phyloP scores from a whole-genome alignment of 2,329 filamentous ascomycete genomes.

The Phaeoacremonium minimum region DNA sequence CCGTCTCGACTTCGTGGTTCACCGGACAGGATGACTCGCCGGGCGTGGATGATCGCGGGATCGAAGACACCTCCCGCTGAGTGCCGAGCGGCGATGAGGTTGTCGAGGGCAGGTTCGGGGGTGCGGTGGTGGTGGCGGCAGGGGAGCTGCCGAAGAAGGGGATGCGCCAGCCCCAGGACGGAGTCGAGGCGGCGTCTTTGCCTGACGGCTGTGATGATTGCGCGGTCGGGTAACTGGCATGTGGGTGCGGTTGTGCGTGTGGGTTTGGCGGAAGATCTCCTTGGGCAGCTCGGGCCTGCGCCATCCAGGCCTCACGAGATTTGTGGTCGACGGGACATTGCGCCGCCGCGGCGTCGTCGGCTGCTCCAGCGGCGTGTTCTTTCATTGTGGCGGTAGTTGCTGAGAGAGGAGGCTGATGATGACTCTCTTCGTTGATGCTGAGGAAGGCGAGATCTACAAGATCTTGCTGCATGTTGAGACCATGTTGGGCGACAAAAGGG shows the following conservation, averaged over 20 bases:
- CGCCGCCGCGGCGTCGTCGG: conserved; percentile 17
- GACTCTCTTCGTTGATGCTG: conserved; percentile 2
- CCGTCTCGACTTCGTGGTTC: conserved; percentile 76
- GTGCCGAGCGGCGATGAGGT: conserved; percentile 43
- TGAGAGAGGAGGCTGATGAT: not conserved
- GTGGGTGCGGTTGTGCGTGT: conserved; percentile 19
- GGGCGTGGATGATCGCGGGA: conserved; percentile 57
- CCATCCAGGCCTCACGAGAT: conserved; percentile 82
- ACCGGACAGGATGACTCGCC: conserved; percentile 30
- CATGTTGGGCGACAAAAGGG: too few relatives aligned
- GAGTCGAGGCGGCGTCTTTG: conserved; percentile 38
- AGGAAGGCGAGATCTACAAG: conserved; percentile 11
- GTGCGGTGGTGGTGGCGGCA: conserved; percentile 7
- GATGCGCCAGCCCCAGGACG: conserved; percentile 34
- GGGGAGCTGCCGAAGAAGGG: conserved; percentile 30
- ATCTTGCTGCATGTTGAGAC: conserved; percentile 8
- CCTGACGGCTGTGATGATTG: conserved; percentile 26
- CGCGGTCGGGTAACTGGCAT: too few relatives aligned
- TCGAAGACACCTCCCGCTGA: conserved; percentile 72
- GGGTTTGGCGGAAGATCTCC: conserved; percentile 15
- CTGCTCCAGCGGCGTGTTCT: conserved; percentile 6
- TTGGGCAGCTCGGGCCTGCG: conserved; percentile 55
- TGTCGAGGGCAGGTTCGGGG: conserved; percentile 5
- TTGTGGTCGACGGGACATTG: conserved; percentile 88
- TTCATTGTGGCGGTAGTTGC: not conserved